Base-by-base conservation (phyloP, 1,284 basidiomycete genomes). In the Pseudozyma sp. region DNA sequence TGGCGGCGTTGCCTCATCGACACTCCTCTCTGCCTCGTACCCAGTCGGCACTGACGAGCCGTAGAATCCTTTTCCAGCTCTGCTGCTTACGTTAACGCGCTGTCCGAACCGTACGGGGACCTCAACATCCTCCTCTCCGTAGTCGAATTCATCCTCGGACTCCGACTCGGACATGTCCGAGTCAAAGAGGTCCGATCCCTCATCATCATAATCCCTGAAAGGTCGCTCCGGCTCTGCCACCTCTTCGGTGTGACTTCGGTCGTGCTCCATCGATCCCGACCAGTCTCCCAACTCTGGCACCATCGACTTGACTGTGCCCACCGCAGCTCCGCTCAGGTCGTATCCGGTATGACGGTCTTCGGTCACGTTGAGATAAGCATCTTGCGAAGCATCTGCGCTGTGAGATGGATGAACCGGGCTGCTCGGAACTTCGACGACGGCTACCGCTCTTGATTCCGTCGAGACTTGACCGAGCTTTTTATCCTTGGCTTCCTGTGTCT, bases 161-260 rank as follows among this genome's bases (percentile, higher is more conserved):
- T 72, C 59, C 0, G 56, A 50, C 9, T 57, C 64, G 3, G 60
- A 60, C 24, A 40, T 2, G 16, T 66, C 63, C 43, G 68, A 70
- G n/a, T 68, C 65, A 30, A 68, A 68, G 24, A 68, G 51, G 35
- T 68, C 65, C 24, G 70, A 61, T 1, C 58, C 70, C 14, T 73
- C 70, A 39, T 73, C 70, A 14, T 73, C 70, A 43, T 73, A 73
- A 31, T 73, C 70, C 13, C 70, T 48, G 54, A 73, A 73, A 19
- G 51, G 58, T 31, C 44, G 50, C 10, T 31, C 51, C 0, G 9
- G 37, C 2, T 42, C 11, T 10, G 33, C 42, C 16, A 40, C 24
- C 4, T 54, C 59, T 24, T 57, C 43, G 31, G 11, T 48, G 7
- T 39, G 44, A 10, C 43, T 44, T 9, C 44, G 48, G 4, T 39